These are phyloP conservation scores for Fusarium xylarioides DNA, from an alignment of 2,329 filamentous ascomycete genomes.

Conservation along the genomic window DNA sequence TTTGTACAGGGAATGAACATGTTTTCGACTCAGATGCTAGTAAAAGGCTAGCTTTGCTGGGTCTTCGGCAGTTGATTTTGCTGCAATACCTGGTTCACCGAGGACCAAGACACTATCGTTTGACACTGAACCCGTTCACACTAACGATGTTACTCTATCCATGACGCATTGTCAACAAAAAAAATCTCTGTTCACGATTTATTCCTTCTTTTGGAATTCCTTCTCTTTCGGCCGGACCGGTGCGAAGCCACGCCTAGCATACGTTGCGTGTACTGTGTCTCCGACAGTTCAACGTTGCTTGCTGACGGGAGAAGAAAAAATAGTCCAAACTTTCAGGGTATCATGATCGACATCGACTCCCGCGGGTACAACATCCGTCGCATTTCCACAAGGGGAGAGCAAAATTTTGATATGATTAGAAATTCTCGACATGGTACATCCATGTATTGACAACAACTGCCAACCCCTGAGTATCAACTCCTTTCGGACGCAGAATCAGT, in stretches of 20 bases:
- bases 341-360: constrained; percentile 10
- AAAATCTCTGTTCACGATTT: constrained; percentile 9
- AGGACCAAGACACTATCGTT: constrained; percentile 26
- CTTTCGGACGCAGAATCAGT: not conserved
- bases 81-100: constrained; percentile 11
- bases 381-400: not conserved
- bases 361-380: constrained; percentile 7
- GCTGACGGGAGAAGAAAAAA: not conserved
- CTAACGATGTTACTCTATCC: constrained; percentile 27
- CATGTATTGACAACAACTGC: not conserved
- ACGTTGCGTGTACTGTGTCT: not conserved
- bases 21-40: not conserved
- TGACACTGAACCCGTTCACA: constrained; percentile 9
- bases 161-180: constrained; percentile 13
- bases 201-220: constrained; percentile 16
- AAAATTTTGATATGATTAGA: constrained; percentile 11
- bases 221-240: constrained; percentile 17
- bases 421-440: constrained; percentile 1
- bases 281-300: not conserved
- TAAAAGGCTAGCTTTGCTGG: not conserved
- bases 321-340: not conserved
- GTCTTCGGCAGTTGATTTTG: constrained; percentile 22
- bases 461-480: not conserved
- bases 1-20: not conserved
- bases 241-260: not conserved